Base-by-base conservation (phyloP, 306 rosid genomes). In the Lupinus albus region DNA sequence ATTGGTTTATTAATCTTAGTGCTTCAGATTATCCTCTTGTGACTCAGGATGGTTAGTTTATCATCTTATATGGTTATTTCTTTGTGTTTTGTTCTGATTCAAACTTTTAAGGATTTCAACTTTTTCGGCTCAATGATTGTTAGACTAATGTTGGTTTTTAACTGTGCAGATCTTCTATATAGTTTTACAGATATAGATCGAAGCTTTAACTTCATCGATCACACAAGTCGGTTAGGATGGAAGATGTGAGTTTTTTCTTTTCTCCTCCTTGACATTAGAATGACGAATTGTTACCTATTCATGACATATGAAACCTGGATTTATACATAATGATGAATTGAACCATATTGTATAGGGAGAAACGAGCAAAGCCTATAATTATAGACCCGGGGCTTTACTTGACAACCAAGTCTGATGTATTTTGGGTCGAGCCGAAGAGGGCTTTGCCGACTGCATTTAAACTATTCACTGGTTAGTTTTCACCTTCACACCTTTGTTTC, bases 11-110 rank as follows among this genome's bases (percentile, higher is more conserved):
- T 80, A 93, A 93, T 73, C 99, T 93, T 18, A 93, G 99, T 62
- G 99, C 99, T 74, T 90, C 99, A 0, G 99, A 93, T 65, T 93
- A 93, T 78, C 99, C 99, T 46, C 99, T 93, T 15, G 87, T 93
- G 8, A 88, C 99, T 73, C 99, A 90, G 70, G 99, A 93, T 82
- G 99, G 99, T 90, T 69, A 82, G 94, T 82, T 48, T 61, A 11
- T 54, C 25, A 28, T 53, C 53, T 64, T 25, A 25, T 50, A 39
- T 16, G 14, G 32, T 73, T 47, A 6, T 46, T 61, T 66, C 46
- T 1, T 48, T 25, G 35, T 45, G 38, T 62, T 70, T 72, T 53
- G 5, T 71, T 76, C 66, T 52, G 62, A 9, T 32, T 71, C 64
- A 32, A 55, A 25, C 38, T 12, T 41, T 32, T 38, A 2, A 58